Evolutionary conservation across 2,329 filamentous ascomycete species (phyloP).

Genomic region (Exophiala viscosa): DNA sequence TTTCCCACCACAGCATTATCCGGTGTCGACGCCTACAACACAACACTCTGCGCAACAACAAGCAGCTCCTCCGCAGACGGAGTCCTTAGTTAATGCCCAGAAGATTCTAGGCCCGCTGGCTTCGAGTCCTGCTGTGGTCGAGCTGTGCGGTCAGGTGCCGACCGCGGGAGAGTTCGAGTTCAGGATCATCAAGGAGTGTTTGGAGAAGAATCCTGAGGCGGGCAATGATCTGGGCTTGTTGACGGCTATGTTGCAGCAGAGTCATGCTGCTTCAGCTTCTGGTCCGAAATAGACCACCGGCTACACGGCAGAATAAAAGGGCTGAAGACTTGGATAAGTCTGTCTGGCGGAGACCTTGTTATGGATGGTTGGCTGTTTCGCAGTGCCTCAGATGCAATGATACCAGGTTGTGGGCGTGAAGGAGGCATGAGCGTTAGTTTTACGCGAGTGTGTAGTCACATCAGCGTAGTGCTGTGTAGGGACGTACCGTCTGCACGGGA

Average conservation of each 20-base stretch:
- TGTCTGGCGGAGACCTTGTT: too few relatives aligned
- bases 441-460: too few relatives aligned
- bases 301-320: too few relatives aligned
- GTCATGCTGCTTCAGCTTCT: constrained; percentile 1
- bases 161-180: constrained; percentile 70
- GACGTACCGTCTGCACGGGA: too few relatives aligned
- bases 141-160: constrained; percentile 65
- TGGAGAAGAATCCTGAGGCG: constrained; percentile 63
- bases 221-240: constrained; percentile 54
- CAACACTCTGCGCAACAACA: constrained; percentile 30
- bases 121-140: constrained; percentile 62
- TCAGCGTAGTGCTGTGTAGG: too few relatives aligned
- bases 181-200: constrained; percentile 66
- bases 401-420: too few relatives aligned
- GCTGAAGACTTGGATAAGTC: too few relatives aligned
- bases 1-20: constrained; percentile 19
- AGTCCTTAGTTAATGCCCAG: constrained; percentile 51
- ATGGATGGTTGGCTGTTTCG: too few relatives aligned
- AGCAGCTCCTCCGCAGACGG: constrained; percentile 16
- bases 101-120: constrained; percentile 63
- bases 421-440: too few relatives aligned
- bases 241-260: constrained; percentile 39
- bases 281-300: too few relatives aligned
- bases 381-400: too few relatives aligned
- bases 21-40: constrained; percentile 2